Base-by-base conservation (phyloP, 148 eudicot species). In the Fagopyrum tataricum region DNA sequence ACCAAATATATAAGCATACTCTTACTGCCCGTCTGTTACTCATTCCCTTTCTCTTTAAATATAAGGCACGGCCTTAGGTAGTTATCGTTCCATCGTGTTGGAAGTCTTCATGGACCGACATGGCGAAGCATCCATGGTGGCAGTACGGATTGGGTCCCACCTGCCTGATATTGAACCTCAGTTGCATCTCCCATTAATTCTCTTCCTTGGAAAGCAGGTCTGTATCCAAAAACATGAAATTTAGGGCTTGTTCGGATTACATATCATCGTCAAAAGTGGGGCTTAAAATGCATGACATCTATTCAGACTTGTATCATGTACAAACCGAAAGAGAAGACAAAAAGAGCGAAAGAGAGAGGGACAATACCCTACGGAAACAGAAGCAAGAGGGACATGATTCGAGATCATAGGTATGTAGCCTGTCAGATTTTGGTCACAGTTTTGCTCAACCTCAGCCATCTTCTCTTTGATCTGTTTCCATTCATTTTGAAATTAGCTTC, bases 121-220 rank as follows among this genome's bases (percentile, higher is more conserved):
- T 52, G 48, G 46, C 9, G 64, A 72, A 72, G 64, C 75, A 72
- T 72, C 75, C 75, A 72, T 31, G 75, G 75, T 4, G 75, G 75
- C 47, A 53, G 47, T n/a, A 47, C 73, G 12, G 53, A 37, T 64
- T 72, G 39, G 44, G 5, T 58, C 8, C 64, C 31, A 23, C 64
- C 31, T 9, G 64, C 15, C 31, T 72, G 75, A 47, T 72, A 20
- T 41, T 49, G 75, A 49, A 17, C 4, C 12, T 55, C 46, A 37
- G 41, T 52, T 37, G 43, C 66, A 17, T 55, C 75, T 55, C 1
- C 64, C 44, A 72, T 72, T 23, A 15, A 24, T 18, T 39, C 56
- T 51, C 44, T 18, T 26, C 43, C 53, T 18, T 14, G 61, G 26
- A 72, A 72, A 49, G 59, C 61, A 41, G 24, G 43, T 40, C 62